Evolutionary conservation across 257 asterid species (phyloP).

Genomic region (Solanum chiquidenum): DNA sequence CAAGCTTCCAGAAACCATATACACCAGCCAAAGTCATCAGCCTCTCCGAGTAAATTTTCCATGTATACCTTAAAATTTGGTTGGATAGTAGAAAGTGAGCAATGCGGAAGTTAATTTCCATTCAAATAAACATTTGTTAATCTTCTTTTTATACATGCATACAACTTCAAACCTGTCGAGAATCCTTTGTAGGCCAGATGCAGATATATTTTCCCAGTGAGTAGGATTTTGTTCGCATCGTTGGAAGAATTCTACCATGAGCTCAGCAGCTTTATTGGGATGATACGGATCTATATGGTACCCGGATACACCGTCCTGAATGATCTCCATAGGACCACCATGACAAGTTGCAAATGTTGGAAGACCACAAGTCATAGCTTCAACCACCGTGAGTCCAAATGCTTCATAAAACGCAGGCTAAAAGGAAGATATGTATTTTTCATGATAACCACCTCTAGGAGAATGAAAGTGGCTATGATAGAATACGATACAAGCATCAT

Average conservation of each 20-base stretch:
- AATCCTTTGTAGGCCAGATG: slow-evolving; percentile 47
- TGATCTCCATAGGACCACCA: slow-evolving; percentile 96
- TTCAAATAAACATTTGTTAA: not conserved
- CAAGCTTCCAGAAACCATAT: slow-evolving; percentile 89
- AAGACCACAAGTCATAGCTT: slow-evolving; percentile 94
- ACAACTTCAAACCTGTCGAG: slow-evolving; percentile 38
- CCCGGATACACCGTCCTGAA: slow-evolving; percentile 77
- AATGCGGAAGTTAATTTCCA: not conserved
- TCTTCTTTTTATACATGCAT: not conserved
- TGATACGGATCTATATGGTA: slow-evolving; percentile 93
- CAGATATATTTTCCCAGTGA: slow-evolving; percentile 62
- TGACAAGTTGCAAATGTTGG: slow-evolving; percentile 89
- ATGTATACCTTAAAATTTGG: slow-evolving; percentile 56
- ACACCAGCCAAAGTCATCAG: slow-evolving; percentile 93
- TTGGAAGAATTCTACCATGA: slow-evolving; percentile 62
- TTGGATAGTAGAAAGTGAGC: not conserved
- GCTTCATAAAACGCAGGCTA: slow-evolving; percentile 98
- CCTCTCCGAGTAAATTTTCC: slow-evolving; percentile 91
- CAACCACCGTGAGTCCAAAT: slow-evolving; percentile 94
- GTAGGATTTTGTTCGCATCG: slow-evolving; percentile 55
- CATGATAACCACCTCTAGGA: not conserved
- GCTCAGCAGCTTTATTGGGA: slow-evolving; percentile 53
- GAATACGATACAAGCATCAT: not conserved
- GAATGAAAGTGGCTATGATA: not conserved
- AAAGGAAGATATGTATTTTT: not conserved